Conservation (phyloP, 352 stramenopile genomes). For the Phytophthora hibernalis region DNA sequence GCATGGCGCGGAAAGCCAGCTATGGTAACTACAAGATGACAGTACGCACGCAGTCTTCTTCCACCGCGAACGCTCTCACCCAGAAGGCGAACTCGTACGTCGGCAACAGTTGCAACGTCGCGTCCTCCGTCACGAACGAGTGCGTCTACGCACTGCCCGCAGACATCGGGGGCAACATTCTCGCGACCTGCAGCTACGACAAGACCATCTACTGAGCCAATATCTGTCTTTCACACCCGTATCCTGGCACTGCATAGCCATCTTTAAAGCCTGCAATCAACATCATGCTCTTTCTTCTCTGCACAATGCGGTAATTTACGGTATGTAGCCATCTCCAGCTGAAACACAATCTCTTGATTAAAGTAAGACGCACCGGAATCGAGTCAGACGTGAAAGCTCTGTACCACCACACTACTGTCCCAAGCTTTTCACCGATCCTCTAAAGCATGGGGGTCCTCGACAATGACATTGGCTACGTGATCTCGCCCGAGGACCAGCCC, state of each 20-base stretch:
- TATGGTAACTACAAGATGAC: constrained; percentile 82
- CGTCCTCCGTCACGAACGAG: constrained; percentile 35
- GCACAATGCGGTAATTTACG: too few species aligned
- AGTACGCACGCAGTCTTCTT: constrained; percentile 54
- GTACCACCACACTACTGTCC: constrained; percentile 7
- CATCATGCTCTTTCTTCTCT: background rate
- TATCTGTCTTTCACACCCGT: constrained; percentile 1
- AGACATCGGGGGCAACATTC: constrained; percentile 46
- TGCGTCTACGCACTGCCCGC: constrained; percentile 59
- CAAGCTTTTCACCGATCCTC: background rate
- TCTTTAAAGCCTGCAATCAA: background rate
- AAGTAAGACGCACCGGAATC: constrained; percentile 27
- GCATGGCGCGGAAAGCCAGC: constrained; percentile 56
- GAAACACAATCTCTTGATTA: constrained; percentile 7
- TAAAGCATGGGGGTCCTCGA: constrained; percentile 15
- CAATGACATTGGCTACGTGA: constrained; percentile 28
- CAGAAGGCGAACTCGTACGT: constrained; percentile 69
- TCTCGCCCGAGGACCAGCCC: constrained; percentile 29
- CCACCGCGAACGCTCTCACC: constrained; percentile 33
- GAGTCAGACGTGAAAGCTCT: constrained; percentile 27
- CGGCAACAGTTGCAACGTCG: constrained; percentile 60
- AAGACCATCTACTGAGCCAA: constrained; percentile 47
- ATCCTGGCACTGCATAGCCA: background rate
- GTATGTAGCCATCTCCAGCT: constrained; percentile 3
- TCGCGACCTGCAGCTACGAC: constrained; percentile 47